Evolutionary conservation across 805 yeast species (phyloP), one percentile per base, ranked within the genome.

Genomic region (Saccharomycopsis amapae): DNA sequence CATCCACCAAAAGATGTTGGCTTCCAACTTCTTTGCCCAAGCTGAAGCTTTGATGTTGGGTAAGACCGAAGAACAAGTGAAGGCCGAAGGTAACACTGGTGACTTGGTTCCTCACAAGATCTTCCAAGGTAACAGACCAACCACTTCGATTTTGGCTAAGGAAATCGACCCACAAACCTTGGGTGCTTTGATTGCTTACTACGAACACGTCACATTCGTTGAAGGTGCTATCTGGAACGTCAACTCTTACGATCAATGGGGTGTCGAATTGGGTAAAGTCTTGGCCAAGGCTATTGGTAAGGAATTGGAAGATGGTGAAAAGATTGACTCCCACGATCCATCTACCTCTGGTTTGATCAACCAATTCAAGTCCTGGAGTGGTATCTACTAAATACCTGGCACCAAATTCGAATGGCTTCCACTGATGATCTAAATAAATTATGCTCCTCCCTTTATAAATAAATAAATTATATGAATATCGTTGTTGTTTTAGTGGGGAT

Each of bases 221-320:
- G 98, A 93, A 73, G 98, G 98, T 71, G 98, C 98, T 48, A 71
- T 93, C 62, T 90, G 98, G 98, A 93, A 94, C 78, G 89, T 93
- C 74, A 93, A 93, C 81, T 90, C 97, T 17, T 93, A 87, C 64
- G 98, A 93, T 74, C 98, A 93, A 75, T 93, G 97, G 96, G 98
- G 98, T 69, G 98, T 93, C 61, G 98, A 93, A 73, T 84, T 93
- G 59, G 98, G 98, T 66, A 93, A 93, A 73, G 94, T 84, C 44
- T 79, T 93, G 63, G 98, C 98, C 63, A 93, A 93, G 81, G 93
- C 76, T 49, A 90, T 93, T 61, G 90, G 94, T 59, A 76, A 76
- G 59, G 97, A 93, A 71, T 79, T 93, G 62, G 85, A 84, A 58
- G 77, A 74, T 62, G 59, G 69, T 25, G 62, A 65, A 38, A 66